Conservation (phyloP, 305 asterid species). For the Fraxinus albicans region DNA sequence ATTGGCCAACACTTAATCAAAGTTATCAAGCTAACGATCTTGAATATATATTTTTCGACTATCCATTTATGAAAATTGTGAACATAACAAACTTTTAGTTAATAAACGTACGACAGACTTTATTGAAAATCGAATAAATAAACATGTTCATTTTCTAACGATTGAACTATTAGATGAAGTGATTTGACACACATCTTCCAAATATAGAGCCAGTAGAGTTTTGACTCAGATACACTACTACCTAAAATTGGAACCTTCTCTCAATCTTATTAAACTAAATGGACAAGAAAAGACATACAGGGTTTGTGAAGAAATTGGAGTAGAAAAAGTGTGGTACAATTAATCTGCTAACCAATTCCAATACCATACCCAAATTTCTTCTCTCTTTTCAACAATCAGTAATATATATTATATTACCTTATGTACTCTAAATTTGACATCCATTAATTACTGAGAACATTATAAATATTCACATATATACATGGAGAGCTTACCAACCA, state of each 20-base stretch:
- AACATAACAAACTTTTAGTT: neutral
- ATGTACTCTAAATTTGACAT: neutral
- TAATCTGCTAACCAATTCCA: neutral
- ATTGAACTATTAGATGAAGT: neutral
- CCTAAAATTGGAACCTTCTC: neutral
- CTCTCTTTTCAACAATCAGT: neutral
- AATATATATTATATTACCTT: neutral
- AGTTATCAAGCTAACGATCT: neutral
- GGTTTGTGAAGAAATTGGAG: neutral
- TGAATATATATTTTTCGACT: neutral
- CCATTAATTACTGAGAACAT: neutral
- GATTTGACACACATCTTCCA: neutral
- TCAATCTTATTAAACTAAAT: neutral
- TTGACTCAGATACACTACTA: neutral
- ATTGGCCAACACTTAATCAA: neutral
- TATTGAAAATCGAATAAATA: neutral
- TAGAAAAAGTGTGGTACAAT: neutral
- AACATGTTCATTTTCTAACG: neutral
- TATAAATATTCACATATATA: neutral
- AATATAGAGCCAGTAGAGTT: neutral
- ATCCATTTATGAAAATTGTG: neutral
- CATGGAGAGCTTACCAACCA: conserved; percentile 52
- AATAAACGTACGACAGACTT: neutral
- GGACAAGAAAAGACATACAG: neutral
- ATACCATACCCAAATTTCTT: neutral